Base-by-base conservation (phyloP, 2,329 filamentous ascomycete genomes). In the Apiospora rasikravindrae region DNA sequence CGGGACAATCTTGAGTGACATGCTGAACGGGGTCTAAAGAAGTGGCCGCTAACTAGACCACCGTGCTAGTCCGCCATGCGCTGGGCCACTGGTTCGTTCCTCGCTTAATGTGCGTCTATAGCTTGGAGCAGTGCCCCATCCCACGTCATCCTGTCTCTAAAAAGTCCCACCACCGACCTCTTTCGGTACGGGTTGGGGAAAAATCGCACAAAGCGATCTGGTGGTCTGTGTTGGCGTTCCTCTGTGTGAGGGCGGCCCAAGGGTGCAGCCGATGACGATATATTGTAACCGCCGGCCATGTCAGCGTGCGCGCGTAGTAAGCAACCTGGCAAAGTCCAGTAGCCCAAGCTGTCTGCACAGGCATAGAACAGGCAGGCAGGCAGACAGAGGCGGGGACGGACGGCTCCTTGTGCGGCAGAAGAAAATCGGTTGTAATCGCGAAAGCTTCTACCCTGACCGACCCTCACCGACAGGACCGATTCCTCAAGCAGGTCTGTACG, bases 21-120 rank as follows among this genome's bases (percentile, higher is more conserved):
- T 40, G 33, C 57, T 64, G 33, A 29, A 64, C 29, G 22, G 57
- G 57, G 33, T 3, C 19, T n/a, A 37, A 40, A 22, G 16, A 64
- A 37, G 19, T 24, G 29, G 57, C 57, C 57, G 57, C 57, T 64
- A 40, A 40, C 33, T 40, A 64, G 24, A 40, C 7, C 16, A 33
- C 57, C 57, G 40, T 40, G 57, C 57, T 64, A 40, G 57, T 24
- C 57, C 29, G 53, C 53, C 53, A 37, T 64, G 57, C 57, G 57
- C 57, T 64, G 57, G 57, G 5, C 57, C 57, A 64, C 57, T 64
- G 57, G 57, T 64, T 64, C 57, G 57, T 64, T 64, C 57, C 57
- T 64, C 57, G 57, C 57, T 64, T 64, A 64, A 37, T 22, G 22
- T 64, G 57, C 57, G 33, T 64, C 19, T 40, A 64, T 57, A 13